A percentile compares a stretch with the other conserved stretches of the same genome.
These are phyloP conservation scores for Neofusicoccum umdonicola DNA, from an alignment of 2,329 filamentous ascomycete genomes.

Conservation along the genomic window DNA sequence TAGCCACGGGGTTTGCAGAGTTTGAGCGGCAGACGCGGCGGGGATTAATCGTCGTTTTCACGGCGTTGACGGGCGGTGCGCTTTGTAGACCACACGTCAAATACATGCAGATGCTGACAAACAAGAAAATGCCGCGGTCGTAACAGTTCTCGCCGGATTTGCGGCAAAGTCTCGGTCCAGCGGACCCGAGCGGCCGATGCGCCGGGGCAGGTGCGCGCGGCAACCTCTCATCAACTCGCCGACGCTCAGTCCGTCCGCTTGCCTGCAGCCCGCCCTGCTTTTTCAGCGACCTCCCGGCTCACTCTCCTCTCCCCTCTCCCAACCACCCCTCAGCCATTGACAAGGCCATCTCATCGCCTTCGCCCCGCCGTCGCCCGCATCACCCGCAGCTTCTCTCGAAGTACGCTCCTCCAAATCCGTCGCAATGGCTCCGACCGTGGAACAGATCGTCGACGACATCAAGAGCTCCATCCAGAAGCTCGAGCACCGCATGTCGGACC, in stretches of 20 bases:
- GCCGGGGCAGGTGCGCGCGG: not conserved
- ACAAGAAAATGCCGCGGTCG: not conserved
- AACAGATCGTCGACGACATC: constrained; percentile 75
- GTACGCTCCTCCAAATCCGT: constrained; percentile 23
- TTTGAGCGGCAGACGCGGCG: not conserved
- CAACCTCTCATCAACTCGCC: not conserved
- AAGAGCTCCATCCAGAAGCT: constrained; percentile 81
- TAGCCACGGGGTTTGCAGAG: constrained; percentile 4
- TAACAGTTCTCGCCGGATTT: not conserved
- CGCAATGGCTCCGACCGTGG: constrained; percentile 82
- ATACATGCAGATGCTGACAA: not conserved
- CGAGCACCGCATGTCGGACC: constrained; percentile 78
- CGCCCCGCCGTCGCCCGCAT: not conserved
- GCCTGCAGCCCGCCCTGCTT: not conserved
- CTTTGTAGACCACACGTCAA: not conserved
- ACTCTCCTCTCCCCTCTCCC: not conserved
- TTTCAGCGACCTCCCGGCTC: constrained; percentile 1
- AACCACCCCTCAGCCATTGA: constrained; percentile 11
- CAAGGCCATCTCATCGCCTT: constrained; percentile 1
- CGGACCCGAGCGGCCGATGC: not conserved
- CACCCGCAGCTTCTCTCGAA: not conserved
- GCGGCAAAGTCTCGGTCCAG: not conserved
- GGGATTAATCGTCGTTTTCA: not conserved
- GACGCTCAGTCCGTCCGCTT: not conserved
- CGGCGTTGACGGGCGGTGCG: not conserved